Evolutionary conservation across 805 yeast species (phyloP), one percentile per base, ranked within the genome.

Genomic region (Starmerella potacharoeniae): DNA sequence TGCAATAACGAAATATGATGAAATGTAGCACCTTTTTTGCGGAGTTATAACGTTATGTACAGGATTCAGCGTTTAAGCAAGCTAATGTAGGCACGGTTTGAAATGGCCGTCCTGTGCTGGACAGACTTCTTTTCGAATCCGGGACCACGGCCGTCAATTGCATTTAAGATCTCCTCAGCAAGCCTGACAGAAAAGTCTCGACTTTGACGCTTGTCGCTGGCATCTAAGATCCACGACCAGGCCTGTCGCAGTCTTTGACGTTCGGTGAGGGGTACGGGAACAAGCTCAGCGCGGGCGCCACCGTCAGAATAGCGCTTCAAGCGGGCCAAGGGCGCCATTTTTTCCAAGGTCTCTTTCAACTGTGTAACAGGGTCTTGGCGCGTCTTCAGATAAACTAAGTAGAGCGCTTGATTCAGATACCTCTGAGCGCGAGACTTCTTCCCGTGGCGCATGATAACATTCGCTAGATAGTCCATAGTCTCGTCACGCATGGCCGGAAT

Each of bases 381-480:
- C 13, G 80, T 74, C 64, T 82, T 80, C 61, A 88, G 76, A 69
- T 79, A 86, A 43, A 83, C 84, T 49, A 90, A 73, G 66, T 90
- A 89, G 51, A 93, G 74, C 0, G 97, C 95, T 66, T 83, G 78
- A 52, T 83, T 77, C 54, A 93, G 75, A 49, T 77, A 75, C 62
- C 77, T 83, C 66, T 83, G 83, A 0, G 97, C 97, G 50, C 75
- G 73, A 54, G 86, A 79, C 69, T 90, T 93, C 69, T 83, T 82
- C 44, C 98, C 98, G 66, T 87, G 83, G 66, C 86, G 81, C 97
- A 93, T 93, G 58, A 93, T 81, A 73, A 89, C 76, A 67, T 89
- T 89, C 53, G 86, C 83, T 65, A 93, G 79, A 62, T 85, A 83
- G 50, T 82, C 82, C 49, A 90, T 74, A 22, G 82, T 78, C n/a